These are phyloP conservation scores for Globisporangium echinulatum DNA, from an alignment of 352 stramenopile species.

Conservation along the genomic window DNA sequence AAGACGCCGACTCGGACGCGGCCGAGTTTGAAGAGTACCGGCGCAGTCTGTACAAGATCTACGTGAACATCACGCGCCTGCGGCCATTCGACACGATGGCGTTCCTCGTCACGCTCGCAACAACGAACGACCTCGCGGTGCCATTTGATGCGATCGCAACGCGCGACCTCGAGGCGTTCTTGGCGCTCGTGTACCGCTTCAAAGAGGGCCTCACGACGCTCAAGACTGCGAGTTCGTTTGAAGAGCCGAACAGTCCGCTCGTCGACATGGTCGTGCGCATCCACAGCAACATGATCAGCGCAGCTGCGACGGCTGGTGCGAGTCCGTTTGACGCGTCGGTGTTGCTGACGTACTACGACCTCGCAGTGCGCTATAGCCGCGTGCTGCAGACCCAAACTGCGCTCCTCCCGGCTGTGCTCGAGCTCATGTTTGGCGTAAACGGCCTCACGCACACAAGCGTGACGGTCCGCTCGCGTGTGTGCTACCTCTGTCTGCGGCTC, in stretches of 20 bases:
- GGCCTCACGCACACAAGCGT: constrained; percentile 58
- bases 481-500: constrained; percentile 77
- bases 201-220: constrained; percentile 70
- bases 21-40: constrained; percentile 84
- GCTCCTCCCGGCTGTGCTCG: constrained; percentile 60
- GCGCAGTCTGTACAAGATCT: constrained; percentile 81
- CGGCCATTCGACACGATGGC: constrained; percentile 58
- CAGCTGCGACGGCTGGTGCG: constrained; percentile 17
- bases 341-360: constrained; percentile 79
- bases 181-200: constrained; percentile 78
- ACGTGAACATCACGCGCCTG: constrained; percentile 79
- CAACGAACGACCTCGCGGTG: constrained; percentile 27
- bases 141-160: constrained; percentile 52
- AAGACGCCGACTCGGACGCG: constrained; percentile 68
- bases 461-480: constrained; percentile 73
- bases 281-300: constrained; percentile 50
- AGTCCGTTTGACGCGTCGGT: constrained; percentile 36
- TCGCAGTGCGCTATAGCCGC: constrained; percentile 67
- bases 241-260: constrained; percentile 59
- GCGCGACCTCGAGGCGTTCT: constrained; percentile 67
- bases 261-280: constrained; percentile 64
- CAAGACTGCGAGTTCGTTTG: constrained; percentile 54
- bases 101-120: constrained; percentile 58
- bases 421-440: constrained; percentile 74
- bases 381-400: constrained; percentile 63